Conservation (phyloP, 2,329 filamentous ascomycete genomes). For the Aspergillus fumigatus region DNA sequence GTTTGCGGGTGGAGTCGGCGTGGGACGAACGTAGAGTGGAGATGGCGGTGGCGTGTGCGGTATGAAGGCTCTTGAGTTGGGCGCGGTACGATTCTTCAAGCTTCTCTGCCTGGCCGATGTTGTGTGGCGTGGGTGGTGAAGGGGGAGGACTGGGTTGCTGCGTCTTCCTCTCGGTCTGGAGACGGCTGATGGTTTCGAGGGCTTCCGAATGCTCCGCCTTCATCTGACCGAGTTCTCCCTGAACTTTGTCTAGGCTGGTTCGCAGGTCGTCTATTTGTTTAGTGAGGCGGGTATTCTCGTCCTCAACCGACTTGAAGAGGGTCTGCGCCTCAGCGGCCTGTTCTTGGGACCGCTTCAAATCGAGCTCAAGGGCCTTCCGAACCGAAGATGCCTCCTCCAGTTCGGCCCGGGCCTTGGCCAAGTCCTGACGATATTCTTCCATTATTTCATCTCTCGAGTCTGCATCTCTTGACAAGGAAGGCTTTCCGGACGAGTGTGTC, state of each 20-base stretch:
- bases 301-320: conserved; percentile 35
- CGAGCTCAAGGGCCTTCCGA: conserved; percentile 29
- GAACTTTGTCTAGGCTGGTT: conserved; percentile 26
- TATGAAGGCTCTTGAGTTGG: conserved; percentile 33
- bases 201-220: conserved; percentile 30
- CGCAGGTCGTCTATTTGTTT: conserved; percentile 33
- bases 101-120: conserved; percentile 10
- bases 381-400: conserved; percentile 24
- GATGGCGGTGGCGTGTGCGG: conserved; percentile 33
- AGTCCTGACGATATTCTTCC: conserved; percentile 23
- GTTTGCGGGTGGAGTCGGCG: conserved; percentile 32
- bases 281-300: conserved; percentile 36
- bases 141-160: conserved; percentile 30
- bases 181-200: conserved; percentile 25
- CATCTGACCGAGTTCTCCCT: conserved; percentile 26
- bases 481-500: conserved; percentile 8
- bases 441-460: conserved; percentile 15
- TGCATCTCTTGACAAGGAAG: conserved; percentile 15
- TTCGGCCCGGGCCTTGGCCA: conserved; percentile 27
- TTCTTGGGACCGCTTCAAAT: conserved; percentile 32
- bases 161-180: conserved; percentile 23
- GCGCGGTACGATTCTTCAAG: conserved; percentile 31
- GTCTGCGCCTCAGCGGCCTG: conserved; percentile 34
- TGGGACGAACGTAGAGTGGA: conserved; percentile 36
- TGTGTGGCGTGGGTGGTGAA: conserved; percentile 21